Evolutionary conservation across 2,329 filamentous ascomycete species (phyloP), one percentile per base, ranked within the genome.

Genomic region (Sordariomycetes sp.): DNA sequence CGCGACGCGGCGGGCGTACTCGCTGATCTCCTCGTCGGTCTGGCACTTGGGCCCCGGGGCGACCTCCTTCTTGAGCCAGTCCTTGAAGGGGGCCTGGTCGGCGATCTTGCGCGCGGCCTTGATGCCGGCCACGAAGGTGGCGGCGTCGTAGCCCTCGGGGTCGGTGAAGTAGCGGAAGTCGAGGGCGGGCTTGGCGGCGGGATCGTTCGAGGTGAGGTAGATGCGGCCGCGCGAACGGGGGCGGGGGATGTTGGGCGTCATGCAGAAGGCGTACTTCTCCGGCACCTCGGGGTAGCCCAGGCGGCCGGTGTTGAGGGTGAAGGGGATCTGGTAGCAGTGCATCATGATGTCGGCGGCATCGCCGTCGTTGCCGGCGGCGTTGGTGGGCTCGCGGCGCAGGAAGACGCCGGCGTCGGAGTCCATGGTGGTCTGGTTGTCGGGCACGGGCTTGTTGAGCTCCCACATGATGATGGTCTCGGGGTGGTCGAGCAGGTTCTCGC

Each of bases 321-420:
- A 94, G 35, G 86, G 86, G 46, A 94, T 93, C 62, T 94, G 87
- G 67, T 94, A 94, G 72, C 86, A 94, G 66, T 94, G 86, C 82
- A 92, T 92, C 87, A 94, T 94, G 50, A 93, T 64, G 52, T 94
- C 87, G 42, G 82, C 83, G 36, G 84, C 79, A 41, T 82, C 73
- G 34, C 82, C 82, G 46, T 93, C 86, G 43, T 67, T 70, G 42
- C 69, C 68, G 6, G 62, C 56, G 3, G 85, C 82, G 50, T 88
- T 78, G 46, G 75, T 66, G 11, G 68, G 54, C 58, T 93, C 79
- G 39, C 86, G 82, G 41, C 86, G 84, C 37, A 94, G 68, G 71
- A 94, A 94, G 52, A 92, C 82, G 42, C 84, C 85, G 4, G 85
- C 85, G 53, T 94, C 87, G 17, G 82, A 93, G 63, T 92, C 84